Base-by-base conservation (phyloP, 768 basidiomycete species). In the Fibroporia radiculosa region DNA sequence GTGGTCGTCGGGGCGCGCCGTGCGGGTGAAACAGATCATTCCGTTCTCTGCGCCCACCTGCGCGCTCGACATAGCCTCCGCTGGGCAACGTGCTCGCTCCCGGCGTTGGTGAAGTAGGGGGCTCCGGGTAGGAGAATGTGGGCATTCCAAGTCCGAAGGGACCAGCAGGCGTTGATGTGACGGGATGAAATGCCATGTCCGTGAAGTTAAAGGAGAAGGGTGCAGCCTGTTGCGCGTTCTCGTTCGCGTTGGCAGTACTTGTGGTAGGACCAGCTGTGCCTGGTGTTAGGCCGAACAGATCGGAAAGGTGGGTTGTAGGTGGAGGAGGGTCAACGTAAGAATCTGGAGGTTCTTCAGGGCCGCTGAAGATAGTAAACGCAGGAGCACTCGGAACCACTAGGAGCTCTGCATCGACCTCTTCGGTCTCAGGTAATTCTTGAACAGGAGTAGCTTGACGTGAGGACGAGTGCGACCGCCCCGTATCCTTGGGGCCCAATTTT, bases 101-200 rank as follows among this genome's bases (percentile, higher is more conserved):
- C 6, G 80, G 78, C 2, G 77, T 71, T 14, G 80, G 80, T 5
- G 77, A 79, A 46, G 72, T 71, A 4, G 77, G 77, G 14, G 75
- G 69, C 55, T 79, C 76, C 6, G 75, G 75, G 35, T 56, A 56
- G 1, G 59, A 52, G 34, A 59, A 49, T 7, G 35, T 18, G 13
- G 53, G 51, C 16, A 44, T 33, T 3, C 20, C 39, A 34, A 40
- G 27, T 13, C 45, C 51, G 22, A 41, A 53, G 22, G 37, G 39
- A 6, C 32, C 49, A 8, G 35, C 36, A 19, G 61, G 60, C 4
- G 62, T 63, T 5, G 62, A 58, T 1, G 59, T 57, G 18, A 55
- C 31, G 0, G 57, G 55, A 6, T 53, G 49, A 39, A 56, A 58
- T 7, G 49, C 44, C n/a, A 56, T 53, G 4, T 32, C 38, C 28